Percentiles rank a stretch among this genome's conserved stretches.
Evolutionary conservation across 2,329 filamentous ascomycete species (phyloP).

Genomic region (Ophiostoma sp.): DNA sequence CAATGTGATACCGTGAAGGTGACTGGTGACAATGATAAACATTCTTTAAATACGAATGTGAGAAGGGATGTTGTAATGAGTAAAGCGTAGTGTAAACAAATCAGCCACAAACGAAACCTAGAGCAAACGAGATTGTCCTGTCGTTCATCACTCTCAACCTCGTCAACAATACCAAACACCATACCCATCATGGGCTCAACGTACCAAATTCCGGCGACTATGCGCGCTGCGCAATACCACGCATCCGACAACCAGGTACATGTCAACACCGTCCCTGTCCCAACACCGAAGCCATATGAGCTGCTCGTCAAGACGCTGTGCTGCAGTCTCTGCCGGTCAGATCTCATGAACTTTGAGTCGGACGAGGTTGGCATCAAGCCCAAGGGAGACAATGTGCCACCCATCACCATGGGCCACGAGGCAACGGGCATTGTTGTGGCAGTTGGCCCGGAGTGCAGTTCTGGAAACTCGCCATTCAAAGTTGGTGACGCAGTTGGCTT

Average conservation of each 20-base stretch:
- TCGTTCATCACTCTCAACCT: no score
- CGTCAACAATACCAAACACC: not conserved
- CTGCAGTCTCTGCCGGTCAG: constrained; percentile 22
- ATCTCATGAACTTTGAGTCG: constrained; percentile 23
- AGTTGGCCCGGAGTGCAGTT: constrained; percentile 37
- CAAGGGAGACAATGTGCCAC: constrained; percentile 19
- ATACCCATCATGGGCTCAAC: not conserved
- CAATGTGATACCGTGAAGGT: not conserved
- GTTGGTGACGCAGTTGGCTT: constrained; percentile 59
- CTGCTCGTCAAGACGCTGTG: constrained; percentile 22
- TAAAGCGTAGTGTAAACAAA: not conserved
- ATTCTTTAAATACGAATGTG: not conserved
- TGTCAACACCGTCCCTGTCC: constrained; percentile 19
- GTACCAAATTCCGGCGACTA: constrained; percentile 11
- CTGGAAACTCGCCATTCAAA: constrained; percentile 44
- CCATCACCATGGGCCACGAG: constrained; percentile 54
- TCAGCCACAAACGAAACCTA: not conserved
- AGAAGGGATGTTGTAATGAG: not conserved
- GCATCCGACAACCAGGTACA: not conserved
- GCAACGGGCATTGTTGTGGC: constrained; percentile 58
- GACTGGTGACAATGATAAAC: no score
- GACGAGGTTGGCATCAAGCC: constrained; percentile 23
- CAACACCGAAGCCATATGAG: constrained; percentile 11
- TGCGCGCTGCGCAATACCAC: constrained; percentile 20
- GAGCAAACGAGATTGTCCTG: no score